Conservation (phyloP, 2,329 filamentous ascomycete species). For the Dothidotthia symphoricarpi region DNA sequence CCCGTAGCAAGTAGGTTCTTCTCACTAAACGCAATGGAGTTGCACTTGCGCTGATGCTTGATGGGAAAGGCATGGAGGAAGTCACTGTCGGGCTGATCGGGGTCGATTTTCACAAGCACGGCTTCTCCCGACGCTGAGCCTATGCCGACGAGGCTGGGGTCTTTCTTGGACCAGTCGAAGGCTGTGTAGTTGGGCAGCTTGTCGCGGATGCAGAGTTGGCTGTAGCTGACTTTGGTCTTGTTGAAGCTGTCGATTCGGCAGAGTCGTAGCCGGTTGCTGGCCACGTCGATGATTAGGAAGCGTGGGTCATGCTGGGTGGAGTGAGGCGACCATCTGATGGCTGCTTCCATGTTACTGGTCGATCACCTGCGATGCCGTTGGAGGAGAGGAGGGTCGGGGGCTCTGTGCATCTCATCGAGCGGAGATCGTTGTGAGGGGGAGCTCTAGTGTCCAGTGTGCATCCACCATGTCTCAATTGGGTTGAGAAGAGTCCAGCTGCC, state of each 20-base stretch:
- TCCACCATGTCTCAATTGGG: not conserved
- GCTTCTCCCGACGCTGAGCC: constrained; percentile 74
- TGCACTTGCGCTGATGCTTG: constrained; percentile 74
- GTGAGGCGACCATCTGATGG: constrained; percentile 63
- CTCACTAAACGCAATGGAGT: constrained; percentile 77
- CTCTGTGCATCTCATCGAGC: constrained; percentile 5
- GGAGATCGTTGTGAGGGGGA: not conserved
- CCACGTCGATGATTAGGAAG: constrained; percentile 62
- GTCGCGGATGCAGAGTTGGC: constrained; percentile 53
- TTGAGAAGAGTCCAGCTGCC: not conserved
- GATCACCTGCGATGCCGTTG: constrained; percentile 2
- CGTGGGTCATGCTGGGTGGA: constrained; percentile 53
- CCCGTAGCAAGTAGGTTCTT: constrained; percentile 72
- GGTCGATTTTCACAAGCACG: constrained; percentile 70
- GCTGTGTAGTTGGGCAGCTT: constrained; percentile 62
- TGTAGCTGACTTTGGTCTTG: constrained; percentile 49
- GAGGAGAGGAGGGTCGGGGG: not conserved
- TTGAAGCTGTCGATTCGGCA: constrained; percentile 50
- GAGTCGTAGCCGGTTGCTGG: constrained; percentile 58
- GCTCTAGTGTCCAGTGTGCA: not conserved
- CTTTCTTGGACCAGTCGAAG: constrained; percentile 63
- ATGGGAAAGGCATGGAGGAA: constrained; percentile 64
- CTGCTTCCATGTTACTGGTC: constrained; percentile 54
- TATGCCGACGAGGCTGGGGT: constrained; percentile 68
- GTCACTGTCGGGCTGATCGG: constrained; percentile 49